Percentiles rank a stretch among this genome's conserved stretches.
phyloP scores from a whole-genome alignment of 1,284 basidiomycete genomes.

The Sanguinoderma infundibulare region DNA sequence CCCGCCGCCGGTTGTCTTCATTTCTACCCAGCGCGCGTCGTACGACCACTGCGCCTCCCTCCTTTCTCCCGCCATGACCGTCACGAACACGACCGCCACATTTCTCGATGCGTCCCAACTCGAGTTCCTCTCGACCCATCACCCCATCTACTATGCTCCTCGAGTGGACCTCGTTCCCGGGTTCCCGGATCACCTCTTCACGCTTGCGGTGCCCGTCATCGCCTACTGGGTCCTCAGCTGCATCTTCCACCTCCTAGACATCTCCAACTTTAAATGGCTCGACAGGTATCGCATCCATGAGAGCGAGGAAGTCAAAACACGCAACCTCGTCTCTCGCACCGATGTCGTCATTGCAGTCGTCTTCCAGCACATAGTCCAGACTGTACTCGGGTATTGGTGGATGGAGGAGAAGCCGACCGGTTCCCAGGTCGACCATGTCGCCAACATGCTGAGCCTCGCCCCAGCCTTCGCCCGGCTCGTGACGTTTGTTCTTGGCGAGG shows the following conservation, averaged over 20 bases:
- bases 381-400: constrained; percentile 73
- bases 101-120: constrained; percentile 30
- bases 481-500: constrained; percentile 43
- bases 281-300: constrained; percentile 91
- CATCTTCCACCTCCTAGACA: constrained; percentile 85
- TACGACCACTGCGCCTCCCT: not conserved
- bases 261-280: constrained; percentile 75
- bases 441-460: constrained; percentile 47
- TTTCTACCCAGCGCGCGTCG: not conserved
- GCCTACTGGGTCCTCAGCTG: constrained; percentile 90
- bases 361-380: constrained; percentile 78
- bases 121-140: constrained; percentile 29
- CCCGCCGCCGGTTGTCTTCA: not conserved
- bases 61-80: constrained; percentile 1
- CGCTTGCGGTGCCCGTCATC: constrained; percentile 77
- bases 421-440: constrained; percentile 54
- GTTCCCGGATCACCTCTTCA: constrained; percentile 70
- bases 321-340: constrained; percentile 85
- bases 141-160: constrained; percentile 35
- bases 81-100: constrained; percentile 31
- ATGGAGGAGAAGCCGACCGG: constrained; percentile 58
- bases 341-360: constrained; percentile 59
- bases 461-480: constrained; percentile 48
- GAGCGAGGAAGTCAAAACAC: constrained; percentile 75
- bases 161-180: constrained; percentile 22